Conservation (phyloP, 2,329 filamentous ascomycete genomes). For the Fusarium torreyae region DNA sequence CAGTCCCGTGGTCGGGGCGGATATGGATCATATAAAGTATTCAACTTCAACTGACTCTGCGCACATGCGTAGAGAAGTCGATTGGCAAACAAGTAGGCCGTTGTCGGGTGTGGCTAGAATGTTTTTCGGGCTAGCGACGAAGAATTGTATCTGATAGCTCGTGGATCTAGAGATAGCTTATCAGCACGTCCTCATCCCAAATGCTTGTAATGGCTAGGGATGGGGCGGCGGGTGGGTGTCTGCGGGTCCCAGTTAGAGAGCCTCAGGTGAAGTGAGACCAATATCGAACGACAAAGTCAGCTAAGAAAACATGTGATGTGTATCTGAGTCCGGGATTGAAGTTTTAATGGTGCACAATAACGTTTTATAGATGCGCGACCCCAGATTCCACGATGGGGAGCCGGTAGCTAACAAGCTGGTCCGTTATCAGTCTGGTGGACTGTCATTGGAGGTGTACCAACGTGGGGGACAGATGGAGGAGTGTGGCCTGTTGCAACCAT, state of each 20-base stretch:
- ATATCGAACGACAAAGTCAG: conserved; percentile 28
- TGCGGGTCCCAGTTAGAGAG: conserved; percentile 40
- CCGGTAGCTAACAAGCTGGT: conserved; percentile 4
- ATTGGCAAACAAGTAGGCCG: conserved; percentile 30
- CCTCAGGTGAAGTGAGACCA: conserved; percentile 25
- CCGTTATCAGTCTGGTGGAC: conserved; percentile 40
- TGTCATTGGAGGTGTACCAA: conserved; percentile 20
- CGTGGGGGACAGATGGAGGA: conserved; percentile 43
- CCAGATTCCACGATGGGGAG: conserved; percentile 21
- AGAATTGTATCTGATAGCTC: conserved; percentile 38
- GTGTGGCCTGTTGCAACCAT: conserved; percentile 20
- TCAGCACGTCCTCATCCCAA: conserved; percentile 38
- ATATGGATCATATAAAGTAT: conserved; percentile 30
- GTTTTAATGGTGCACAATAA: conserved; percentile 1
- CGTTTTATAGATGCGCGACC: conserved; percentile 27
- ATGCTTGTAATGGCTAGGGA: conserved; percentile 36
- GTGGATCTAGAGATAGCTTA: conserved; percentile 49
- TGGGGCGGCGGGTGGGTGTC: conserved; percentile 31
- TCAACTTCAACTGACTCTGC: conserved; percentile 22
- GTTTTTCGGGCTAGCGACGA: conserved; percentile 41
- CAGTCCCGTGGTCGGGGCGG: not conserved
- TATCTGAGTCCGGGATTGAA: conserved; percentile 9
- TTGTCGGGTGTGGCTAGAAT: conserved; percentile 39
- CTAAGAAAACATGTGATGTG: conserved; percentile 25
- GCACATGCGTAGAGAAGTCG: conserved; percentile 11